Evolutionary conservation across 768 basidiomycete genomes (phyloP), one percentile per base, ranked within the genome.

Genomic region (Ramaria sp.): DNA sequence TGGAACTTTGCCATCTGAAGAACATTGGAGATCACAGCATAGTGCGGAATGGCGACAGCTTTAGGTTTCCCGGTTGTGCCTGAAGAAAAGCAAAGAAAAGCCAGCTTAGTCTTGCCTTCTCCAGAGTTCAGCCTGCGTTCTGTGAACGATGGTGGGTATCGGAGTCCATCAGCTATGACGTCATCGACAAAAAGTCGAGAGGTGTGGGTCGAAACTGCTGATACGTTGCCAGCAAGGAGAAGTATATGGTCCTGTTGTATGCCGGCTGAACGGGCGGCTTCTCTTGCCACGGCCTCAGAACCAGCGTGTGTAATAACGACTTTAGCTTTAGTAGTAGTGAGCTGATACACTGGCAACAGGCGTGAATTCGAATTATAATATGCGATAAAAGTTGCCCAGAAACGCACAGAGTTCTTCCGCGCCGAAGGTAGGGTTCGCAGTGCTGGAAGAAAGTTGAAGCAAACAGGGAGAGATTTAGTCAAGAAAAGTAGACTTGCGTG

Each of bases 31-130:
- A 85, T 79, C 13, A 76, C 63, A 1, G 80, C 66, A 63, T 74
- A 75, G 61, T 83, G 82, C 5, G 79, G 72, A 59, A 82, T 81
- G 2, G 78, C 78, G 16, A 83, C 76, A 15, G 81, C 79, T 61
- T 88, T 85, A 0, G 86, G 85, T 57, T 70, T 77, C 0, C 86
- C 85, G 1, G 86, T 88, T 0, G 85, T 88, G 22, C 83, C 83
- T 20, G 84, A 85, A 0, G 84, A 86, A 62, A 87, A 87, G 62
- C 75, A 79, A 25, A 86, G 66, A 57, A 86, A 78, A 0, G 86
- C 85, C 13, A 87, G 62, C 62, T 84, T 88, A 10, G 75, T 81
- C 65, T 72, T 83, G 16, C 70, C 83, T 66, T 88, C 85, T 1
- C 82, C 81, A 0, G 73, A 71, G 3, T 57, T 63, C 39, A 88